phyloP scores from a whole-genome alignment of 352 stramenopile species.

The Elongisporangium undulatum region DNA sequence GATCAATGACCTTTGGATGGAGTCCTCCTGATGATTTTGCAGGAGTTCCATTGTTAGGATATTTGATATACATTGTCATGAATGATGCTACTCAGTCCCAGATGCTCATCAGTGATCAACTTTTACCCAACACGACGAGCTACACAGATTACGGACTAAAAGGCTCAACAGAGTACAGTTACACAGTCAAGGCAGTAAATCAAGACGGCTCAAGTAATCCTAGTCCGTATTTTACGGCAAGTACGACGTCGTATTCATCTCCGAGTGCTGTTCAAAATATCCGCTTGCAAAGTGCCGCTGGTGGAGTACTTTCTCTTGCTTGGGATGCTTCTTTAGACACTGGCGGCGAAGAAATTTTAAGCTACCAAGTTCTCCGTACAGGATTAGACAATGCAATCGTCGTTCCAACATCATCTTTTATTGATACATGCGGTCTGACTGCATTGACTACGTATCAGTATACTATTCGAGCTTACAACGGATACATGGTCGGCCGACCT shows the following conservation, averaged over 20 bases:
- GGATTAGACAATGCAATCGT: conserved; percentile 10
- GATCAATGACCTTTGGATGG: conserved; percentile 42
- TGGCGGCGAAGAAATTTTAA: conserved; percentile 31
- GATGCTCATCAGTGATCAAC: conserved; percentile 1
- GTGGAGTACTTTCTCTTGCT: conserved; percentile 24
- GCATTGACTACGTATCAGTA: conserved; percentile 33
- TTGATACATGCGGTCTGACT: conserved; percentile 23
- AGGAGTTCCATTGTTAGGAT: conserved; percentile 34
- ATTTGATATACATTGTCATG: conserved; percentile 20
- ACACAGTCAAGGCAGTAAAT: conserved; percentile 42
- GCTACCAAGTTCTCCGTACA: conserved; percentile 34
- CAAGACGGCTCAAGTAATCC: conserved; percentile 27
- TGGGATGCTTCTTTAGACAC: conserved; percentile 44
- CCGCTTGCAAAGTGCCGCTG: conserved; percentile 3
- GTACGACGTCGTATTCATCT: conserved; percentile 13
- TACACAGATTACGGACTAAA: conserved; percentile 40
- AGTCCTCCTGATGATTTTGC: conserved; percentile 38
- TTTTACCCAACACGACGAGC: conserved; percentile 6
- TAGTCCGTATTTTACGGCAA: conserved; percentile 15
- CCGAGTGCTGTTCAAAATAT: conserved; percentile 21
- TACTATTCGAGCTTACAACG: conserved; percentile 41
- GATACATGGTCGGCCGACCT: conserved; percentile 13
- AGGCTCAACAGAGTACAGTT: conserved; percentile 37
- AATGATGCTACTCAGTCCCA: conserved; percentile 2
- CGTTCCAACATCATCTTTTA: conserved; percentile 12